A percentile compares a stretch with the other conserved stretches of the same genome.
phyloP scores from a whole-genome alignment of 257 asterid species.

The Primulina huaijiensis region DNA sequence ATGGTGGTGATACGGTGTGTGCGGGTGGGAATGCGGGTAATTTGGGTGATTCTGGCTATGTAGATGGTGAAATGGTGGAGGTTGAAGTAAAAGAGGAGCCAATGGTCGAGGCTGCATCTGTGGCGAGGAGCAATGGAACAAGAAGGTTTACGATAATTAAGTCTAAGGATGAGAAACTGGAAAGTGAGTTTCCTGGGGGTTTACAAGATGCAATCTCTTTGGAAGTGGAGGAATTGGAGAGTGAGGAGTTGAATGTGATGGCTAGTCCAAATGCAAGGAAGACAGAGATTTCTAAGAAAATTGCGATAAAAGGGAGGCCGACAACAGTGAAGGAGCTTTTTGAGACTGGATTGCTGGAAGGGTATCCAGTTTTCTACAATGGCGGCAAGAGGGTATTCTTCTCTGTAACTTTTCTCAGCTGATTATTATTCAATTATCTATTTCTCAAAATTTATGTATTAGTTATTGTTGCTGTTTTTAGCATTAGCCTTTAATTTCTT shows the following conservation, averaged over 20 bases:
- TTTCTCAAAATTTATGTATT: no score
- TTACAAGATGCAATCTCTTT: conserved; percentile 25
- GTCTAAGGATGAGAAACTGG: conserved; percentile 30
- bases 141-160: conserved; percentile 52
- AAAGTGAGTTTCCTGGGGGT: conserved; percentile 23
- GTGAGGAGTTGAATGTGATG: conserved; percentile 29
- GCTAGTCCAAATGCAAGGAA: conserved; percentile 40
- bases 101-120: conserved; percentile 14
- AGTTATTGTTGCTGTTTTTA: neutral
- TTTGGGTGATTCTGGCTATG: conserved; percentile 28
- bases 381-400: conserved; percentile 83
- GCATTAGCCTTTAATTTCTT: neutral
- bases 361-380: conserved; percentile 94
- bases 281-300: conserved; percentile 65
- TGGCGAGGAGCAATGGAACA: conserved; percentile 24
- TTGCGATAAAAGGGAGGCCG: conserved; percentile 59
- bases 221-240: conserved; percentile 45
- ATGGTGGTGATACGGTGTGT: conserved; percentile 27
- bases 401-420: conserved; percentile 2
- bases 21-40: conserved; percentile 28
- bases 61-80: conserved; percentile 45
- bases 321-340: conserved; percentile 87
- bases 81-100: conserved; percentile 63
- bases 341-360: conserved; percentile 91
- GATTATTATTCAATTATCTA: neutral